Evolutionary conservation across 768 basidiomycete genomes (phyloP).

Genomic region (Mycena epipterygia): DNA sequence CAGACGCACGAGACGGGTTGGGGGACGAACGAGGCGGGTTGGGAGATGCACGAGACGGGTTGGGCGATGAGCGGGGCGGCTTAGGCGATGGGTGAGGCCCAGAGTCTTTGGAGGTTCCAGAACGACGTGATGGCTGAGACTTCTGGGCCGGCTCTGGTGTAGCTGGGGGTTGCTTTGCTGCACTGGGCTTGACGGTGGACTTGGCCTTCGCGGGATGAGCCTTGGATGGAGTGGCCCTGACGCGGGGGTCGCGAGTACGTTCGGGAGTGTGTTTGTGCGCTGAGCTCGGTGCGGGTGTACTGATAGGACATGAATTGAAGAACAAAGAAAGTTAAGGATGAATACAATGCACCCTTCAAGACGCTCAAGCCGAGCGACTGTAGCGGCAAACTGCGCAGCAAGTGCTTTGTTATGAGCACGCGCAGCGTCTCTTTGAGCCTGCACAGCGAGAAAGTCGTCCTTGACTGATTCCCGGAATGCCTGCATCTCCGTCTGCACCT

Average conservation of each 20-base stretch:
- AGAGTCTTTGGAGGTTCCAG: no score
- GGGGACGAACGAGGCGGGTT: not conserved
- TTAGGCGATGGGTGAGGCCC: no score
- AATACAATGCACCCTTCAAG: not conserved
- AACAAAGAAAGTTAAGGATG: not conserved
- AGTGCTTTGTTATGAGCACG: not conserved
- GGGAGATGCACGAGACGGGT: no score
- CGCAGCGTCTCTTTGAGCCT: slow-evolving; percentile 1
- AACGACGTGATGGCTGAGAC: no score
- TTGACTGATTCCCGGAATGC: not conserved
- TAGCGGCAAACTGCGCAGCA: not conserved
- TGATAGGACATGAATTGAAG: not conserved
- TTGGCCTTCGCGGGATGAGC: no score
- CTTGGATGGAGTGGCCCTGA: not conserved
- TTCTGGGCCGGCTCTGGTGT: no score
- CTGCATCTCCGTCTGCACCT: not conserved
- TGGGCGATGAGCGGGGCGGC: no score
- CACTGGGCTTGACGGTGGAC: no score
- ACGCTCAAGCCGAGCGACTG: not conserved
- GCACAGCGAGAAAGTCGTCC: not conserved
- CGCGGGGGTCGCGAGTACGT: slow-evolving; percentile 6
- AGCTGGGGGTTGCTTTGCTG: no score
- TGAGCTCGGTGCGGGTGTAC: not conserved
- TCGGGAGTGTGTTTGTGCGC: no score
- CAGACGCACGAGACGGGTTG: no score